Base-by-base conservation (phyloP, 148 eudicot genomes). In the Rhododendron molle region DNA sequence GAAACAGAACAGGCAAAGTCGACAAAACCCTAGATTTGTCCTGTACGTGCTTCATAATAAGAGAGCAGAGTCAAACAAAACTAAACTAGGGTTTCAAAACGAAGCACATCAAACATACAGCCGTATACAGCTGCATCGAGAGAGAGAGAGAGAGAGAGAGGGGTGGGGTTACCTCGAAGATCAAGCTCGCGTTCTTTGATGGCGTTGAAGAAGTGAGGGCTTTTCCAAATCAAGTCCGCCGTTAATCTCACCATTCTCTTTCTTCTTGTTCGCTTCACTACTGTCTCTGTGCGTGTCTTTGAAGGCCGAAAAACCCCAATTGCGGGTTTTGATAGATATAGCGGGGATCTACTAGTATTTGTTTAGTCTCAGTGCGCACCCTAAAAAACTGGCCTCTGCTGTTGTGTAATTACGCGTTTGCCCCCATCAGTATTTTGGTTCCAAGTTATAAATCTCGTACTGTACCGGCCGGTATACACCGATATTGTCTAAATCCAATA, bases 131-230 rank as follows among this genome's bases (percentile, higher is more conserved):
- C 4, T 20, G 15, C 18, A 32, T 7, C 49, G 28, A 18, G 2
- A 44, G 44, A 30, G 32, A n/a, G 21, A 76, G 76, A 32, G 38
- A 12, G 28, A 18, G 4, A 46, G 47, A 28, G 26, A 15, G 4
- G 30, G 4, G 34, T 7, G 60, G 73, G 40, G 62, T 49, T 44
- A 97, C 99, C 99, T 92, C 99, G 94, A 83, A 97, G 99, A 94
- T 97, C 99, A 60, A 97, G 86, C 88, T 97, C 99, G 11, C 99
- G 97, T 78, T 97, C 99, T 84, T 90, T 90, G 86, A 97, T 81
- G 56, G 99, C 98, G 74, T 97, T 97, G 91, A 97, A 97, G 85
- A 97, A 97, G 87, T 97, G 99, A 87, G 99, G 96, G 88, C 99
- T 94, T 87, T 97, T 95, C 99, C 99, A 97, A 4, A 97, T 93